These are phyloP conservation scores for Wickerhamomyces alni DNA, from an alignment of 805 yeast genomes.

Conservation along the genomic window DNA sequence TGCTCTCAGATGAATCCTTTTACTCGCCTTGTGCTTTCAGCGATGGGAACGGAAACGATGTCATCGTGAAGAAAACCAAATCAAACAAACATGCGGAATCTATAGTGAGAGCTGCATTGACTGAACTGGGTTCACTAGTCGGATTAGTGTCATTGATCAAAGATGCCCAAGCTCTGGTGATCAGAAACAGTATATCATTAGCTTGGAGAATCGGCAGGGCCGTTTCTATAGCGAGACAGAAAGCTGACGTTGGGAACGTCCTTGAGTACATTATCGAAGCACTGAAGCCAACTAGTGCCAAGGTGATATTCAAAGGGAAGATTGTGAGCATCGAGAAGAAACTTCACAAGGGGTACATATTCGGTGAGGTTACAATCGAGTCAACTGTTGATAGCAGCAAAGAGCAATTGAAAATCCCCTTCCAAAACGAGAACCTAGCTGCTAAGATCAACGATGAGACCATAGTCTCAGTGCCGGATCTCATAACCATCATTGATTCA, in stretches of 20 bases:
- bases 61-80: constrained; percentile 28
- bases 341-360: constrained; percentile 37
- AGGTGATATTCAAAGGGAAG: constrained; percentile 34
- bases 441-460: constrained; percentile 26
- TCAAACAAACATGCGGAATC: constrained; percentile 30
- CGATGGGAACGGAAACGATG: constrained; percentile 39
- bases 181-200: constrained; percentile 31
- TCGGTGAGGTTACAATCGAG: constrained; percentile 37
- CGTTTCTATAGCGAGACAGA: constrained; percentile 31
- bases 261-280: constrained; percentile 32
- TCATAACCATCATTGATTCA: constrained; percentile 36
- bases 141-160: constrained; percentile 32
- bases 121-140: constrained; percentile 38
- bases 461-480: constrained; percentile 40
- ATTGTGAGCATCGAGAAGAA: constrained; percentile 37
- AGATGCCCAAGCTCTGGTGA: constrained; percentile 25
- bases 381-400: too few species aligned
- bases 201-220: constrained; percentile 47
- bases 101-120: constrained; percentile 32
- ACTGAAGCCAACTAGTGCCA: constrained; percentile 27
- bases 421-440: constrained; percentile 42
- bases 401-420: constrained; percentile 32
- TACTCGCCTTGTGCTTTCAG: constrained; percentile 27
- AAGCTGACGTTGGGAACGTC: constrained; percentile 29
- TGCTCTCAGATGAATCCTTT: constrained; percentile 13